Evolutionary conservation across 176 grass and related monocot species (phyloP).

Genomic region (Leersia perrieri): DNA sequence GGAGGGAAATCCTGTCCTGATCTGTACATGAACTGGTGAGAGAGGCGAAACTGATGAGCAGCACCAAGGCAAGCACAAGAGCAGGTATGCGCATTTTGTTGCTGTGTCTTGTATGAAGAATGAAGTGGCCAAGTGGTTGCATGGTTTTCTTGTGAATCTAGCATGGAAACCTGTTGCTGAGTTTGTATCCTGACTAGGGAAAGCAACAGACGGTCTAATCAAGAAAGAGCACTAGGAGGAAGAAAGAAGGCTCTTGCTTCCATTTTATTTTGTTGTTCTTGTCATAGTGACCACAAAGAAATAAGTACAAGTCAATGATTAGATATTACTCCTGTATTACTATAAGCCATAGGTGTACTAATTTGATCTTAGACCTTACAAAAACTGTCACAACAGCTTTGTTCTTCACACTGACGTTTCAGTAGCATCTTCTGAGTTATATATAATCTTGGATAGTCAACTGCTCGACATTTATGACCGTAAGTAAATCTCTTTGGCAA

Average conservation of each 20-base stretch:
- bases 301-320: constrained; percentile 7
- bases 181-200: neutral
- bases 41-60: constrained; percentile 20
- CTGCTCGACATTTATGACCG: neutral
- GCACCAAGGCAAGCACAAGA: neutral
- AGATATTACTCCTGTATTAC: no score
- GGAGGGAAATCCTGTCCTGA: constrained; percentile 37
- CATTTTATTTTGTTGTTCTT: neutral
- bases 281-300: neutral
- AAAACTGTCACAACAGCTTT: neutral
- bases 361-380: neutral
- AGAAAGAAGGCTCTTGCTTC: neutral
- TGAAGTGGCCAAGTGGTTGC: constrained; percentile 3
- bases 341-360: neutral
- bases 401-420: constrained; percentile 18
- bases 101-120: neutral
- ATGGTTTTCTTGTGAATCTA: constrained; percentile 27
- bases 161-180: neutral
- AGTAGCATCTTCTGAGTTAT: neutral
- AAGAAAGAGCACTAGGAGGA: neutral
- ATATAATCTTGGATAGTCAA: constrained; percentile 10
- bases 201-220: neutral
- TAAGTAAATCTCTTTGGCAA: neutral
- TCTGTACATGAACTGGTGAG: neutral
- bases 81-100: neutral